phyloP scores from a whole-genome alignment of 1,139 yeast genomes.

The Sporopachydermia cereana region DNA sequence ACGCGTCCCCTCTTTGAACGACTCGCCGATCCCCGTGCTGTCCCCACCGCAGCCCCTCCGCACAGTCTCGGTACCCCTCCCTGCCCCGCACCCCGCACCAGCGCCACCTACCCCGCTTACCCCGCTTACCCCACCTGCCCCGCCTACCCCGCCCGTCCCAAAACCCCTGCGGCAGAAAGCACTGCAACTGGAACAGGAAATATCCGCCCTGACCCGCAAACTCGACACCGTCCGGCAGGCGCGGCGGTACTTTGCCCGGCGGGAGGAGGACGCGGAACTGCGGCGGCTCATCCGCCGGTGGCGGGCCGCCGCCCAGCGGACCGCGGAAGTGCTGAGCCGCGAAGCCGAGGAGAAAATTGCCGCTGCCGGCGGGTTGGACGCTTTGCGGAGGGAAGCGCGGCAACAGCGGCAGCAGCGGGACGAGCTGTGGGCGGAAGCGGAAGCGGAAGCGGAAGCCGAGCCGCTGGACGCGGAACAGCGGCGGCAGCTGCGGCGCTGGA shows the following conservation, averaged over 20 bases:
- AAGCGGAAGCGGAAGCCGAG: neutral
- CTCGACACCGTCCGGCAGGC: constrained; percentile 27
- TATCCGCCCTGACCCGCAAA: constrained; percentile 19
- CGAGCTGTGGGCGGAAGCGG: neutral
- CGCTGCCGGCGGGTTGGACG: neutral
- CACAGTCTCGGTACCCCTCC: neutral
- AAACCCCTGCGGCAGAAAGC: constrained; percentile 14
- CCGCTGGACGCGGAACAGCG: neutral
- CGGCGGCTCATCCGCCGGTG: constrained; percentile 28
- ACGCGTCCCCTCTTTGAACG: constrained; percentile 21
- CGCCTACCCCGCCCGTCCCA: neutral
- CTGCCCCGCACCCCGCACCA: no score
- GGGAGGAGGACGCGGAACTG: constrained; percentile 19
- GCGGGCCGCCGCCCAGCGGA: constrained; percentile 32
- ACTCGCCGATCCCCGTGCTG: constrained; percentile 20
- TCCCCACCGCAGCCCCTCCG: constrained; percentile 17
- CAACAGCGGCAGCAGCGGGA: neutral
- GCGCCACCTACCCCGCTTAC: no score
- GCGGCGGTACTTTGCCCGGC: constrained; percentile 20
- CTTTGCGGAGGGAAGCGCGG: neutral
- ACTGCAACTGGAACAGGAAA: constrained; percentile 18
- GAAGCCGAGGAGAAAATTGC: neutral
- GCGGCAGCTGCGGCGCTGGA: neutral
- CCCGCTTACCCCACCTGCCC: no score
- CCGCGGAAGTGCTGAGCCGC: constrained; percentile 18